A percentile compares a stretch with the other conserved stretches of the same genome.
These are phyloP conservation scores for Populus hybrid DNA, from an alignment of 441 rosid genomes.

Conservation along the genomic window DNA sequence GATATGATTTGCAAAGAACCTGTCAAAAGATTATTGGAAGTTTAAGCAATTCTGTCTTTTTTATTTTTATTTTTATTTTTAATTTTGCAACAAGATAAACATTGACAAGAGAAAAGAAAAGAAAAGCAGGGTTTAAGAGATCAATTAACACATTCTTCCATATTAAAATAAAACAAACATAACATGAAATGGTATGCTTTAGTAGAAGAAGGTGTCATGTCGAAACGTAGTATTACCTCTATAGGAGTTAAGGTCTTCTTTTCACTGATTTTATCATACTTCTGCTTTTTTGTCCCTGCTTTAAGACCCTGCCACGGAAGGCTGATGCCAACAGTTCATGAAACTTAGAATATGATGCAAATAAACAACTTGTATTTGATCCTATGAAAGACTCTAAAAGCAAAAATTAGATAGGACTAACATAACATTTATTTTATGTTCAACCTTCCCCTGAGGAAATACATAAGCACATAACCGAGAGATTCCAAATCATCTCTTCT, in stretches of 20 bases:
- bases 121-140: background rate
- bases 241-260: conserved; percentile 80
- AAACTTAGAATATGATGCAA: conserved; percentile 15
- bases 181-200: background rate
- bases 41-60: background rate
- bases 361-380: background rate
- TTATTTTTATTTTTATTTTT: too few relatives aligned
- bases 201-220: background rate
- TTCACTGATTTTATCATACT: conserved; percentile 88
- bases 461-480: conserved; percentile 88
- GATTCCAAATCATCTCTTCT: conserved; percentile 95
- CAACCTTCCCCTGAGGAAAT: conserved; percentile 93
- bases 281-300: conserved; percentile 92
- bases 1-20: conserved; percentile 92
- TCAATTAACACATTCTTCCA: background rate
- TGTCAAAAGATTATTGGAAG: conserved; percentile 22
- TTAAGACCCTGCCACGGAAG: conserved; percentile 93
- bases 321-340: conserved; percentile 36
- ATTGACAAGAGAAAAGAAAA: too few relatives aligned
- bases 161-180: background rate
- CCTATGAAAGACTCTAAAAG: conserved; percentile 4
- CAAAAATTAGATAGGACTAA: conserved; percentile 13
- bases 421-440: conserved; percentile 11
- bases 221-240: conserved; percentile 45
- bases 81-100: too few relatives aligned